Conservation (phyloP, 345 rosid species). For the Aquilaria malaccensis region DNA sequence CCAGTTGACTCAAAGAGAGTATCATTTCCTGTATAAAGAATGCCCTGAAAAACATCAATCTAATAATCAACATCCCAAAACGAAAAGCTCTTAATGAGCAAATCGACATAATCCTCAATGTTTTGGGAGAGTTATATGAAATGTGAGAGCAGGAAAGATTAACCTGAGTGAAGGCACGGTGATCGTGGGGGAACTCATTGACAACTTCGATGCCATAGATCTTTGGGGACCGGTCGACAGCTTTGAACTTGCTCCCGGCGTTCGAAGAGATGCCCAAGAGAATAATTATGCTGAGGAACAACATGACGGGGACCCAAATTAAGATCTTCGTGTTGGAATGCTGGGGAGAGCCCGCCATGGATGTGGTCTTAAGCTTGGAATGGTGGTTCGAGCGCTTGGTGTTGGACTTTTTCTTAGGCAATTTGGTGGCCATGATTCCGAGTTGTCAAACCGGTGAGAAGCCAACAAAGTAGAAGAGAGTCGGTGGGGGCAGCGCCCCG, state of each 20-base stretch:
- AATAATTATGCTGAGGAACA: slow-evolving; percentile 23
- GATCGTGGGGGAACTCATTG: slow-evolving; percentile 66
- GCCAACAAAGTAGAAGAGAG: too few relatives aligned
- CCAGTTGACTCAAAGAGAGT: slow-evolving; percentile 89
- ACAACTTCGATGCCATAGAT: slow-evolving; percentile 41
- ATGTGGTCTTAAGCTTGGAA: neutral
- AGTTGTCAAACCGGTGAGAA: neutral
- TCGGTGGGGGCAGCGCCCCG: too few relatives aligned
- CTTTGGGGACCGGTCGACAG: slow-evolving; percentile 7
- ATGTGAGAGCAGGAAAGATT: neutral
- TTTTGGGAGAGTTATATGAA: neutral
- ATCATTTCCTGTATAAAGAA: slow-evolving; percentile 66
- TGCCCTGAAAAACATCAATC: slow-evolving; percentile 53
- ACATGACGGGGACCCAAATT: slow-evolving; percentile 21
- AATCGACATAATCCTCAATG: neutral
- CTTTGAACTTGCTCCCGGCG: slow-evolving; percentile 6
- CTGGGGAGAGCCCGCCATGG: slow-evolving; percentile 27
- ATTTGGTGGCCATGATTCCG: slow-evolving; percentile 32
- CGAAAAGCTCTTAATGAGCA: neutral
- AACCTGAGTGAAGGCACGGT: slow-evolving; percentile 69
- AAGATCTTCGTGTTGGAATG: slow-evolving; percentile 28
- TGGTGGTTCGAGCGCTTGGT: slow-evolving; percentile 21
- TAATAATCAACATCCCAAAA: neutral
- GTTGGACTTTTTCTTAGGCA: slow-evolving; percentile 25
- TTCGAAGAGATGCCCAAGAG: slow-evolving; percentile 34